Evolutionary conservation across 2,329 filamentous ascomycete species (phyloP), one percentile per base, ranked within the genome.

Genomic region (Microdochium trichocladiopsis): DNA sequence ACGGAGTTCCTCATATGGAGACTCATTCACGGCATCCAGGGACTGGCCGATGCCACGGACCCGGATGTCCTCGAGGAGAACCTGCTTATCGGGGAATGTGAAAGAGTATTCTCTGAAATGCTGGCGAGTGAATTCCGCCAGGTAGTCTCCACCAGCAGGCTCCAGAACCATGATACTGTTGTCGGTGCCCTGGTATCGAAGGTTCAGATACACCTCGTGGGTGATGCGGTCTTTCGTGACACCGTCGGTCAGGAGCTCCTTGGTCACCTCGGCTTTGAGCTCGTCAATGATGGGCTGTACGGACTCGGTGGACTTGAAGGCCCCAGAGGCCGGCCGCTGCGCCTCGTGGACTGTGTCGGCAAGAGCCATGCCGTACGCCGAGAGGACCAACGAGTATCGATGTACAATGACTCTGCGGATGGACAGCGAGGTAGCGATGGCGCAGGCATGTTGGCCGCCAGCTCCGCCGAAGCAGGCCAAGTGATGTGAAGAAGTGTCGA

Each of bases 81-180:
- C 88, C 59, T 96, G 90, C 52, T 91, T 78, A 53, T 95, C 88
- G 23, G 81, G 77, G 2, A 96, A 74, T 0, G 88, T 95, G 63
- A 96, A 96, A 0, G 91, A 91, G 63, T 96, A 96, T 64, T 96
- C 92, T 63, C 94, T 91, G 50, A 90, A 85, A 64, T 96, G 92
- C 60, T 95, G 90, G 60, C 84, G 83, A 25, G 95, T 76, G 61
- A 97, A 96, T 91, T 58, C 85, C 80, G 2, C 86, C 90, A 69
- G 92, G 96, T 1, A 85, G 52, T 89, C 84, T 49, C 83, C 79
- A 33, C 77, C 70, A 2, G 69, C 78, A 0, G 91, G 90, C 67
- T 87, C 89, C 57, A 94, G 72, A 48, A 95, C 83, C 91, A 96
- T 96, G 43, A 96, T 77, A 1, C 91, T 89, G 8, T 90, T 94